Conservation (phyloP, 2,329 filamentous ascomycete genomes). For the Hansfordia pulvinata region DNA sequence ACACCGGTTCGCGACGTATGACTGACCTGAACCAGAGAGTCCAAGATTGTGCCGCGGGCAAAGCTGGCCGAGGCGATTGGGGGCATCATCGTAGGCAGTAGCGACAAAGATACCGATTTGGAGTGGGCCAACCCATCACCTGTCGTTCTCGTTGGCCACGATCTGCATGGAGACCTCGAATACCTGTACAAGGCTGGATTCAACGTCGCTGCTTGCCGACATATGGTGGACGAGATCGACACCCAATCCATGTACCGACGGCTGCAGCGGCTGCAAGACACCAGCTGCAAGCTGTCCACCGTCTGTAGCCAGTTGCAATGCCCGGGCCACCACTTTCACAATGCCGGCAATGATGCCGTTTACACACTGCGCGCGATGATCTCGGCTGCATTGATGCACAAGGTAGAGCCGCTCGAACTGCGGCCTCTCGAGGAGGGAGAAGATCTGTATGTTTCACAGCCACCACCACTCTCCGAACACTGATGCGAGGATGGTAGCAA, state of each 20-base stretch:
- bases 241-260: conserved; percentile 59
- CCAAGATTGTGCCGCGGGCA: conserved; percentile 22
- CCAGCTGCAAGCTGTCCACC: conserved; percentile 30
- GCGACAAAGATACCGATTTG: too few species aligned
- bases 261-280: conserved; percentile 31
- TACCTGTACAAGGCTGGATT: conserved; percentile 56
- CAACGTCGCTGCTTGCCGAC: conserved; percentile 35
- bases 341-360: conserved; percentile 75
- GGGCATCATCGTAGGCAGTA: conserved; percentile 21
- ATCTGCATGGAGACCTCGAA: conserved; percentile 50
- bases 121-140: conserved; percentile 12
- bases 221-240: conserved; percentile 55
- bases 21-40: conserved; percentile 19
- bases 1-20: neutral
- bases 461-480: too few species aligned
- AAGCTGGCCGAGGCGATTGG: conserved; percentile 21
- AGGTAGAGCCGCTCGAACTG: conserved; percentile 3
- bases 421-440: too few species aligned
- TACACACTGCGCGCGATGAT: conserved; percentile 68
- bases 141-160: conserved; percentile 73
- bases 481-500: too few species aligned
- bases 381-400: conserved; percentile 34
- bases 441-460: too few species aligned
- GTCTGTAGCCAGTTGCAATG: conserved; percentile 55
- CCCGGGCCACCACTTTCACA: conserved; percentile 56